Conservation (phyloP, 2,329 filamentous ascomycete genomes). For the Talaromyces funiculosus region DNA sequence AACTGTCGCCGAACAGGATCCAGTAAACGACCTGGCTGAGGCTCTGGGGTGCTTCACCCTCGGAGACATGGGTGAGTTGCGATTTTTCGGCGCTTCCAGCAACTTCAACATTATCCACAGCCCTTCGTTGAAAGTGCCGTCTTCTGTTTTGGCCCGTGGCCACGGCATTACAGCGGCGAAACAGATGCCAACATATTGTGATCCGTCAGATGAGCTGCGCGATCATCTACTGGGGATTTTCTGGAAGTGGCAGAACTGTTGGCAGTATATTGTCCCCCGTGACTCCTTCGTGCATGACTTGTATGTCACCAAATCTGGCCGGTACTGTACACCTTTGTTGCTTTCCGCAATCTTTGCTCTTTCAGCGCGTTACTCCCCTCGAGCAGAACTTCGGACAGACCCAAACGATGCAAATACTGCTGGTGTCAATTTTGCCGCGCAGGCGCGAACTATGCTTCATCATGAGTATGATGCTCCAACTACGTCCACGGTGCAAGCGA, state of each 20-base stretch:
- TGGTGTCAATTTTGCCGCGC: background rate
- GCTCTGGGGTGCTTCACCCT: background rate
- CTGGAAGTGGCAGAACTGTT: conserved; percentile 2
- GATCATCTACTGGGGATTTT: background rate
- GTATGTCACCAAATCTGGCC: background rate
- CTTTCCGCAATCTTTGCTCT: background rate
- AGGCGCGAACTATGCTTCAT: background rate
- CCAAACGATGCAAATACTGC: background rate
- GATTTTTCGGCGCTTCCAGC: background rate
- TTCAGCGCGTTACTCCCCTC: background rate
- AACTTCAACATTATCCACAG: background rate
- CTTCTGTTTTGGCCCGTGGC: background rate
- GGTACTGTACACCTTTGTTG: background rate
- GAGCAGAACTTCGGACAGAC: background rate
- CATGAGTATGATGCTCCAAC: background rate
- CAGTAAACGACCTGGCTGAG: background rate
- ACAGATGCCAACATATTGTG: background rate
- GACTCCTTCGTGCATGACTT: background rate
- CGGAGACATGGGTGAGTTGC: background rate
- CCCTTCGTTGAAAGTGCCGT: background rate
- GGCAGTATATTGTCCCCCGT: background rate
- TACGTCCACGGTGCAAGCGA: background rate
- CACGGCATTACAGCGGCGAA: background rate
- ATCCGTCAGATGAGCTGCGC: background rate
- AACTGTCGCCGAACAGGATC: background rate